These are phyloP conservation scores for Pythium utonaiense DNA, from an alignment of 352 stramenopile species.

Conservation along the genomic window DNA sequence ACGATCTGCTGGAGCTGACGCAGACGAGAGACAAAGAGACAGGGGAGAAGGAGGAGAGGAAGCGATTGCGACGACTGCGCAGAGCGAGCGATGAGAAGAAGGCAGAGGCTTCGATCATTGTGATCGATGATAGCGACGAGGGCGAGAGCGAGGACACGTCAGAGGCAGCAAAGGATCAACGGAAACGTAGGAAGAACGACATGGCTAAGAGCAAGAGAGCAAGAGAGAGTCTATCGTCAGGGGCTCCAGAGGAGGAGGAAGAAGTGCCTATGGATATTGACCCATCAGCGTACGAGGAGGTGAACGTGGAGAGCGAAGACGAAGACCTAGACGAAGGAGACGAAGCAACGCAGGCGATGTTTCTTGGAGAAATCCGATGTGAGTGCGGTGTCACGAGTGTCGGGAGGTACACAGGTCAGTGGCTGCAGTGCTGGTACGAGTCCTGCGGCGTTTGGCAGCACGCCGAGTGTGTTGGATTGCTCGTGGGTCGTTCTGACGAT, in stretches of 20 bases:
- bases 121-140: slow-evolving; percentile 17
- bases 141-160: background rate
- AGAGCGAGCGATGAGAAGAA: slow-evolving; percentile 4
- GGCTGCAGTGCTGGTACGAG: slow-evolving; percentile 65
- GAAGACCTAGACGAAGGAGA: slow-evolving; percentile 5
- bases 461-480: slow-evolving; percentile 60
- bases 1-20: slow-evolving; percentile 36
- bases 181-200: no score
- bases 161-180: background rate
- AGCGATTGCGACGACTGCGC: background rate
- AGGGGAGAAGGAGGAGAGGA: slow-evolving; percentile 5
- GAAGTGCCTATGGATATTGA: slow-evolving; percentile 17
- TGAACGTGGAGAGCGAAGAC: background rate
- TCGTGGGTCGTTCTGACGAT: slow-evolving; percentile 15
- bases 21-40: background rate
- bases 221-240: background rate
- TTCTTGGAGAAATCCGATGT: slow-evolving; percentile 57
- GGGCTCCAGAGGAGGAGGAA: background rate
- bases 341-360: slow-evolving; percentile 16
- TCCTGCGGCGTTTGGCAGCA: slow-evolving; percentile 70
- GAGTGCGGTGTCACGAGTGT: slow-evolving; percentile 45
- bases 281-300: background rate
- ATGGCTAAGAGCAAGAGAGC: no score
- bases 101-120: slow-evolving; percentile 12
- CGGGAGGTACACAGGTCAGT: slow-evolving; percentile 51